These are phyloP conservation scores for Takakia lepidozioides DNA, from an alignment of 225 moss, liverwort and hornwort species.

Conservation along the genomic window DNA sequence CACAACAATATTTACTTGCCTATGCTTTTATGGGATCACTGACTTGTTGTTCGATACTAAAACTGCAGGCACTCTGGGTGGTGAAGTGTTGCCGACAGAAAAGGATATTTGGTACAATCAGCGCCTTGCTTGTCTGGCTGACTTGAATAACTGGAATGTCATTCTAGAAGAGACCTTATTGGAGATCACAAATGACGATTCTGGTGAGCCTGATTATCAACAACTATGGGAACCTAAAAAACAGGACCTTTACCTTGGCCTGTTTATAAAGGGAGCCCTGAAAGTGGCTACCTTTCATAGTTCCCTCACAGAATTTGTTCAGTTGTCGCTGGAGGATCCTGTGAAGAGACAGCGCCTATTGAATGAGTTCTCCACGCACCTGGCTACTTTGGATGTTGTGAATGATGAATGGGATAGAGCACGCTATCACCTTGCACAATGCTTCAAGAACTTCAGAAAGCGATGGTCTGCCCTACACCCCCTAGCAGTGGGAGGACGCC, in stretches of 20 bases:
- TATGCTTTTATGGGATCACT: too few species aligned
- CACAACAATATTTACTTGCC: too few species aligned
- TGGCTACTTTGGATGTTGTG: conserved; percentile 53
- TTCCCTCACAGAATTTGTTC: conserved; percentile 56
- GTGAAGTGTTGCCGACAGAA: conserved; percentile 48
- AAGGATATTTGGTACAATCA: conserved; percentile 82
- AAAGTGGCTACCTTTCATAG: conserved; percentile 43
- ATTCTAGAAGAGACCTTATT: conserved; percentile 55
- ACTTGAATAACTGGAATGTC: conserved; percentile 62
- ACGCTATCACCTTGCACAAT: conserved; percentile 57
- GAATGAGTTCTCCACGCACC: conserved; percentile 59
- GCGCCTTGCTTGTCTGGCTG: conserved; percentile 61
- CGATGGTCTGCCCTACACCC: conserved; percentile 81
- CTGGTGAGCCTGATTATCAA: conserved; percentile 47
- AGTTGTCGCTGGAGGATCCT: conserved; percentile 42
- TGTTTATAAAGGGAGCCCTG: conserved; percentile 66
- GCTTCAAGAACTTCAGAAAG: conserved; percentile 57
- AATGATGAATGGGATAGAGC: conserved; percentile 73
- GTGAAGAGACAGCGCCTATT: conserved; percentile 53
- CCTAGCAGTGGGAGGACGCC: conserved; percentile 64
- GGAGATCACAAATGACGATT: conserved; percentile 49
- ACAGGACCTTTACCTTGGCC: conserved; percentile 55
- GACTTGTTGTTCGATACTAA: too few species aligned
- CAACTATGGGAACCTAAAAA: conserved; percentile 62
- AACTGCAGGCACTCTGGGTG: conserved; percentile 28